Percentiles rank a stretch among this genome's conserved stretches.
Evolutionary conservation across 345 rosid species (phyloP).

Genomic region (Lumnitzera littorea): DNA sequence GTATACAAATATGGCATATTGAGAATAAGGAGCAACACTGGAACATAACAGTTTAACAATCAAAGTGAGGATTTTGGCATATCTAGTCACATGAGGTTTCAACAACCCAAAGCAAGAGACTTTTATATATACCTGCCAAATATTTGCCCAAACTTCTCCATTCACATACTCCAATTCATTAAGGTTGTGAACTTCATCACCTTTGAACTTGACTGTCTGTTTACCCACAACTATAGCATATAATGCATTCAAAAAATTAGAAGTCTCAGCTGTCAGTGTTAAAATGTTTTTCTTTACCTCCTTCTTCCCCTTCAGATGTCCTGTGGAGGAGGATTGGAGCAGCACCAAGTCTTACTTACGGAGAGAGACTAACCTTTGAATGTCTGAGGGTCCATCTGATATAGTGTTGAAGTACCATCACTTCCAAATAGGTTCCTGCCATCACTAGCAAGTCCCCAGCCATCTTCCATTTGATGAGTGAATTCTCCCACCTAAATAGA

Average conservation of each 20-base stretch:
- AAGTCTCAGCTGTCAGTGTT: background rate
- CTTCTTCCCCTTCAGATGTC: background rate
- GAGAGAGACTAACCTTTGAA: conserved; percentile 45
- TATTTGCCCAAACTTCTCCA: conserved; percentile 94
- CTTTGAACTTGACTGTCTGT: conserved; percentile 45
- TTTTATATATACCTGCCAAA: conserved; percentile 56
- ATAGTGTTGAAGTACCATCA: conserved; percentile 82
- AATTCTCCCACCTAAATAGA: conserved; percentile 55
- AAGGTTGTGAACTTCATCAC: conserved; percentile 52
- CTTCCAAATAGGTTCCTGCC: conserved; percentile 79
- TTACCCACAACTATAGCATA: conserved; percentile 47
- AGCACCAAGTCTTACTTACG: background rate
- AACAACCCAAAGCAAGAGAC: no score
- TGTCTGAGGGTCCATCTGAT: conserved; percentile 64
- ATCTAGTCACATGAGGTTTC: no score
- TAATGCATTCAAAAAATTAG: background rate
- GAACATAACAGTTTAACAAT: no score
- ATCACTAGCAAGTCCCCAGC: conserved; percentile 96
- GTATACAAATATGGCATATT: no score
- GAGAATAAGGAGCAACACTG: no score
- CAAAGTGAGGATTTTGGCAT: no score
- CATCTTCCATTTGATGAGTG: conserved; percentile 83
- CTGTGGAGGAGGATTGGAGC: background rate
- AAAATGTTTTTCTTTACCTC: background rate
- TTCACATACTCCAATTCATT: conserved; percentile 87